phyloP scores from a whole-genome alignment of 805 yeast genomes.

The Jamesozyma piceae region DNA sequence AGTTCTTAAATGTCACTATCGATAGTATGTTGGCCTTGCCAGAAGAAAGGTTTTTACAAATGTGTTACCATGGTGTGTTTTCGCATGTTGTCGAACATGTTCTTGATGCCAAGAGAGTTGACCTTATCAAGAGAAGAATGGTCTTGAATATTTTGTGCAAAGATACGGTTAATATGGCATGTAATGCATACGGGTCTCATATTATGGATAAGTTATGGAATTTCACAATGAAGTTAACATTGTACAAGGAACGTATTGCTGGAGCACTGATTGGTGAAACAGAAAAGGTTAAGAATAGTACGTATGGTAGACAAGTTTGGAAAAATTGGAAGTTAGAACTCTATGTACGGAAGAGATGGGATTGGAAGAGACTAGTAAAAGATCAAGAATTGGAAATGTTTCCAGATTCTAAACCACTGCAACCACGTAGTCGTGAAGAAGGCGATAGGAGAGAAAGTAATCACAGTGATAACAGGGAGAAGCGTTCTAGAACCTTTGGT shows the following conservation, averaged over 20 bases:
- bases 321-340: constrained; percentile 87
- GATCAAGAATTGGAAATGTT: constrained; percentile 39
- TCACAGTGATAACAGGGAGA: neutral
- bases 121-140: constrained; percentile 50
- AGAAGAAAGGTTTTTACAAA: constrained; percentile 50
- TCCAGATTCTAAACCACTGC: constrained; percentile 17
- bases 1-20: constrained; percentile 48
- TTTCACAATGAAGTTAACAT: constrained; percentile 66
- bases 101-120: constrained; percentile 41
- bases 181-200: constrained; percentile 88
- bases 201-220: constrained; percentile 77
- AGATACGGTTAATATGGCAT: constrained; percentile 50
- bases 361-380: constrained; percentile 67
- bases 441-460: neutral
- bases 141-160: constrained; percentile 57
- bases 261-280: constrained; percentile 49
- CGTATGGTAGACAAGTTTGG: constrained; percentile 89
- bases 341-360: constrained; percentile 41
- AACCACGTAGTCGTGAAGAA: constrained; percentile 4
- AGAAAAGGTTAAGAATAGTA: constrained; percentile 69
- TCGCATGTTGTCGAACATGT: constrained; percentile 78
- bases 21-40: constrained; percentile 54
- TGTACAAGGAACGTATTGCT: constrained; percentile 82
- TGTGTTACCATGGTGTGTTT: constrained; percentile 84
- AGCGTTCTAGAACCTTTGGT: neutral